Evolutionary conservation across 108 stramenopile species (phyloP), one percentile per base, ranked within the genome.

Genomic region (Fistulifera pelliculosa): DNA sequence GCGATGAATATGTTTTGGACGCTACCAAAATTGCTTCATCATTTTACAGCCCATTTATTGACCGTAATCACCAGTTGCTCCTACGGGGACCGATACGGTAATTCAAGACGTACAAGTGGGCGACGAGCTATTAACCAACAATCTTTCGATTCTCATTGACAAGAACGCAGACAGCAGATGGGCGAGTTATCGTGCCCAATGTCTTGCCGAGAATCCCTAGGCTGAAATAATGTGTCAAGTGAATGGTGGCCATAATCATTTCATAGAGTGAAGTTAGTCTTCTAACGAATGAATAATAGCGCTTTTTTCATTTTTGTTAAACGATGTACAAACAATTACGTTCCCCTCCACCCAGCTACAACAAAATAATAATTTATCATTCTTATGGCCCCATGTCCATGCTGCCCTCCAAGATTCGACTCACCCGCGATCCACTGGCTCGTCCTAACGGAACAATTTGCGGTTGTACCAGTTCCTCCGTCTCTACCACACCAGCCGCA

Each of bases 381-480:
- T 69, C 61, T n/a, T n/a, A 66, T 8, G 31, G 6, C 31, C 31
- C 31, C 31, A 35, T 6, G 3, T 81, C 80, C 75, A 81, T 64
- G 21, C 72, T 73, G 22, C 80, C 80, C 47, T 81, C 80, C 66
- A 81, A 35, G 35, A 81, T 75, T 13, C 71, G 64, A 60, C 76
- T 75, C 27, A 90, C 76, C 58, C 88, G 66, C 7, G 88, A 80
- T 52, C 75, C 76, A 70, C 84, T 86, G 14, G 88, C 82, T 49
- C 82, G 66, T 39, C 64, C 66, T 47, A 90, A 54, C 0, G 88
- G 88, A 23, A 69, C 56, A 45, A 90, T 62, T 11, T 53, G 56
- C 8, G 26, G 53, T 26, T 55, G 44, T n/a, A 44, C 14, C 6
- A 41, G 28, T 48, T 0, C 51, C 19, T 17, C 51, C 17, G 31